Base-by-base conservation (phyloP, 306 rosid genomes). In the Albizia julibrissin region DNA sequence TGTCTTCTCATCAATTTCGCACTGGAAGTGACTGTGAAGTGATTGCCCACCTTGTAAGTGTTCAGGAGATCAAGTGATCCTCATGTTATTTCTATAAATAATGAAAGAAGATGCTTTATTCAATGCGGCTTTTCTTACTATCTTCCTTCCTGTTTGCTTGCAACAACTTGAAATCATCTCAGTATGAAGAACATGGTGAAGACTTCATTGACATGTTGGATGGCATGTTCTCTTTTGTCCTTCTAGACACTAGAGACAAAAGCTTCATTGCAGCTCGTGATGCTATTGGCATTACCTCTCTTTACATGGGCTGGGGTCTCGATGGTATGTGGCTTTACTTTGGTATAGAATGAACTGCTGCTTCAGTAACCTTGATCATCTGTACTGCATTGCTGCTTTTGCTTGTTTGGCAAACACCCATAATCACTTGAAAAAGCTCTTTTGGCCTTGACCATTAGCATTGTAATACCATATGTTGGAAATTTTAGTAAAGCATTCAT, bases 21-120 rank as follows among this genome's bases (percentile, higher is more conserved):
- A 96, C 98, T 42, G 97, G 93, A 39, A 96, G 99, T 85, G 97
- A 93, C 73, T 93, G 99, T 85, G 99, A 96, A 93, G 99, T 96
- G 69, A 92, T 96, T 87, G 91, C 99, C 5, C 98, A 93, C 91
- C 99, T 96, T 74, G 99, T 95, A 89, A 92, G 98, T 91, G 78
- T 79, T 65, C 19, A 74, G 75, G 43, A 74, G 43, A 54, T 18
- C 59, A 71, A 59, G 59, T 59, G 33, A 43, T 73, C 47, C 27
- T 24, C 72, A 46, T 69, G 64, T 43, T 27, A 71, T 78, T 81
- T 44, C 22, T 40, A 16, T 73, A 74, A 44, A 72, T 59, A 29
- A 74, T 49, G 49, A 22, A 68, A 47, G 49, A 52, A 56, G 44
- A 76, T 69, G 56, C 5, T 67, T 18, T 56, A 22, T 61, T 34